Evolutionary conservation across 2,329 filamentous ascomycete genomes (phyloP).

Genomic region (Helotiales sp.): DNA sequence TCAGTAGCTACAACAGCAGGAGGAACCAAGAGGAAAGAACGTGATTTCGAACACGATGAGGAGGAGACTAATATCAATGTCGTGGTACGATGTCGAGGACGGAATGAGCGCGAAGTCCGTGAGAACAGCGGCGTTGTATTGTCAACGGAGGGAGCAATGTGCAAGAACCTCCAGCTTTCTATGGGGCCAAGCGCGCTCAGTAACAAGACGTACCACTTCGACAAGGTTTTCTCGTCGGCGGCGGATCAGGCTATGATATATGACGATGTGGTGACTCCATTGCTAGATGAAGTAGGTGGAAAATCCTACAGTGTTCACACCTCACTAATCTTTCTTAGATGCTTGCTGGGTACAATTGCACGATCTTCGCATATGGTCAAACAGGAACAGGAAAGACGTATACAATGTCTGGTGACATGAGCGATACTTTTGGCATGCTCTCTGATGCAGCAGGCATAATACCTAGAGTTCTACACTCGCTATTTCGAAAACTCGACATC

Average conservation of each 20-base stretch:
- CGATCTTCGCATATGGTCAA: constrained; percentile 97
- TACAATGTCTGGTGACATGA: constrained; percentile 99
- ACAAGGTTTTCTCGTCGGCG: constrained; percentile 93
- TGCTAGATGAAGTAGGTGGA: constrained; percentile 78
- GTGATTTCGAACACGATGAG: constrained; percentile 73
- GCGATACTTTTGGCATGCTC: constrained; percentile 77
- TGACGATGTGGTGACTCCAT: constrained; percentile 91
- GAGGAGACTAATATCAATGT: constrained; percentile 98
- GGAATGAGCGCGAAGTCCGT: constrained; percentile 86
- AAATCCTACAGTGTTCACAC: neutral
- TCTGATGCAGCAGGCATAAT: constrained; percentile 95
- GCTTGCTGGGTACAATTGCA: constrained; percentile 93
- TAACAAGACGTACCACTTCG: constrained; percentile 96
- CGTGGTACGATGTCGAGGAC: constrained; percentile 89
- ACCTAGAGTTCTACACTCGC: constrained; percentile 80
- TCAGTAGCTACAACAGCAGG: constrained; percentile 53
- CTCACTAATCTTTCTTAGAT: constrained; percentile 57
- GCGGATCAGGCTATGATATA: constrained; percentile 94
- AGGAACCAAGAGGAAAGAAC: constrained; percentile 80
- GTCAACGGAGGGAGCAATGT: constrained; percentile 82
- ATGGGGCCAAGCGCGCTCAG: constrained; percentile 92
- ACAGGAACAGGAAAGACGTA: constrained; percentile 99
- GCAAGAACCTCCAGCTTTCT: constrained; percentile 78
- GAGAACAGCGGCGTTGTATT: constrained; percentile 96
- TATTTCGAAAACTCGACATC: constrained; percentile 81